Evolutionary conservation across 2,329 filamentous ascomycete genomes (phyloP).

Genomic region (Leptographium radiaticola): DNA sequence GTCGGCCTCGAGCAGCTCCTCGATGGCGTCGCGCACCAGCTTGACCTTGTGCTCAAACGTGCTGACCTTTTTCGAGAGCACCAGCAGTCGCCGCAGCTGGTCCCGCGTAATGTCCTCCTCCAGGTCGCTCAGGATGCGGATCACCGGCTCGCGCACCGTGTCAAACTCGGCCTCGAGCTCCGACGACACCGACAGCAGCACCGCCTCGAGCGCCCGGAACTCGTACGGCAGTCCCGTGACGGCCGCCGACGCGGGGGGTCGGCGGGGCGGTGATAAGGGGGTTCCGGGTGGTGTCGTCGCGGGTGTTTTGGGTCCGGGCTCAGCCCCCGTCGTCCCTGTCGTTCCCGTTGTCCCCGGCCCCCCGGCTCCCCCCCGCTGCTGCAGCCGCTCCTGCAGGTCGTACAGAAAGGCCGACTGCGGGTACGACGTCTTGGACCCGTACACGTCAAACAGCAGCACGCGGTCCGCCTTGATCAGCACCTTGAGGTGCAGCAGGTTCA

Average conservation of each 20-base stretch:
- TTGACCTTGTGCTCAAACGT: constrained; percentile 97
- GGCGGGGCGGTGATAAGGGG: constrained; percentile 10
- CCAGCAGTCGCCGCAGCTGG: constrained; percentile 78
- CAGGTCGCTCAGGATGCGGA: constrained; percentile 74
- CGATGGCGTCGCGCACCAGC: constrained; percentile 84
- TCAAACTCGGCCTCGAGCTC: constrained; percentile 92
- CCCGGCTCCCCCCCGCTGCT: constrained; percentile 45
- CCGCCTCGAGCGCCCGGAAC: constrained; percentile 88
- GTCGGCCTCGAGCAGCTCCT: constrained; percentile 89
- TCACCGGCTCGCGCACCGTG: constrained; percentile 81
- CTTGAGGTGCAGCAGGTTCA: constrained; percentile 91
- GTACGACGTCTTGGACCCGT: constrained; percentile 87
- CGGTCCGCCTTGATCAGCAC: constrained; percentile 92
- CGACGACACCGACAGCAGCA: constrained; percentile 83
- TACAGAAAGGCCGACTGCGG: constrained; percentile 97
- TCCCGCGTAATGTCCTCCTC: constrained; percentile 96
- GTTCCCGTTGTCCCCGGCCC: not conserved
- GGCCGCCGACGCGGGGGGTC: constrained; percentile 22
- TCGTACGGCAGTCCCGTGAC: constrained; percentile 65
- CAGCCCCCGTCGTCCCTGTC: no score
- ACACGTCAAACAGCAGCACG: constrained; percentile 86
- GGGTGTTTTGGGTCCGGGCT: not conserved
- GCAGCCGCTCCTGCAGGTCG: constrained; percentile 83
- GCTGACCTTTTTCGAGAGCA: constrained; percentile 88
- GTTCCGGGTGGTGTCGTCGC: not conserved